Base-by-base conservation (phyloP, 805 yeast species). In the Saturnispora halmiae region DNA sequence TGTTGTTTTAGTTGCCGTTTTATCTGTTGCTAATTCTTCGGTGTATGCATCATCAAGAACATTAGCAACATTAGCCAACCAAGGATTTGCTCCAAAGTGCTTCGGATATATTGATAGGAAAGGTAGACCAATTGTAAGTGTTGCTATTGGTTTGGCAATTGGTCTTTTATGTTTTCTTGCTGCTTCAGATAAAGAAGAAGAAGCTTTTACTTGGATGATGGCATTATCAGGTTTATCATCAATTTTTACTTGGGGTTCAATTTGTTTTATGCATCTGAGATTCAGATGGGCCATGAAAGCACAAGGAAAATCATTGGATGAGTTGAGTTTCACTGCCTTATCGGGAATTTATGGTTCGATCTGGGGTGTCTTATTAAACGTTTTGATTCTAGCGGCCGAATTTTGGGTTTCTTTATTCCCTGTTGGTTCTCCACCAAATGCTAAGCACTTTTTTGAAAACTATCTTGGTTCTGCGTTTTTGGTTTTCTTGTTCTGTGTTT, bases 321-420 rank as follows among this genome's bases (percentile, higher is more conserved):
- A 82, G 56, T 61, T 83, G 36, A 67, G 77, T 1, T 83, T 73
- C 58, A 67, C 63, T 27, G 70, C 92, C 3, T 78, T 74, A 42
- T 60, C 68, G 14, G 94, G 94, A 47, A 59, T 78, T 18, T 59
- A 53, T 49, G 88, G 88, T 34, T 77, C 90, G 1, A 56, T 57
- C 45, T 69, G 69, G 56, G 88, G 88, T 31, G 52, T 71, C 11
- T 46, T 60, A 28, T 60, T 84, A 54, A 75, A 74, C 54, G 29
- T 69, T 16, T 54, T 77, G 38, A 76, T 82, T 42, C 64, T 84
- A 36, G 60, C 72, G 39, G 81, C 83, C 16, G 85, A 81, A 59
- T 79, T 82, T 64, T 83, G 86, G 82, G 67, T 79, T 35, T 85
- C 87, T 4, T 61, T 80, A 27, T 82, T 67, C 67, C 94, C 94